Conservation (phyloP, 2,329 filamentous ascomycete species). For the Paecilomyces formosus region DNA sequence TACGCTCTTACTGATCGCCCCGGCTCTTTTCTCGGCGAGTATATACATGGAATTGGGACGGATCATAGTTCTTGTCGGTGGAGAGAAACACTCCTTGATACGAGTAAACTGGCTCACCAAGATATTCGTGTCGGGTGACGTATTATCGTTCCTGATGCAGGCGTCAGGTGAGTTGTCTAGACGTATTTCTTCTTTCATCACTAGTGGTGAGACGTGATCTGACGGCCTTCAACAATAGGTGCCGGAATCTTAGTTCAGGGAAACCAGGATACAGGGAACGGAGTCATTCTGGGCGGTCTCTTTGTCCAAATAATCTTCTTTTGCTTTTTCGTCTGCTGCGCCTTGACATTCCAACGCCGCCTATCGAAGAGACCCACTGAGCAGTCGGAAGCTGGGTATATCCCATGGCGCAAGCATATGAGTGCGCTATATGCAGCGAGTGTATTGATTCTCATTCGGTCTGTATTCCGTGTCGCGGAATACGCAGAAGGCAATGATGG, state of each 20-base stretch:
- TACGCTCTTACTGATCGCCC: slow-evolving; percentile 19
- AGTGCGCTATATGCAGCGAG: slow-evolving; percentile 16
- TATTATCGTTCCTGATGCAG: slow-evolving; percentile 26
- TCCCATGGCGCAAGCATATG: slow-evolving; percentile 30
- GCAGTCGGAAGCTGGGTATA: slow-evolving; percentile 10
- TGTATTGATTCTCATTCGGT: slow-evolving; percentile 12
- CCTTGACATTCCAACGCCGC: slow-evolving; percentile 17
- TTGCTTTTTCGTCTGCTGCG: slow-evolving; percentile 19
- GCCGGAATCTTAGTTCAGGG: slow-evolving; percentile 18
- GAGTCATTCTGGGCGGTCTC: slow-evolving; percentile 22
- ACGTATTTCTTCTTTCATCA: not conserved
- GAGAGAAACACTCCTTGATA: slow-evolving; percentile 14
- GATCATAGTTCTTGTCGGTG: slow-evolving; percentile 19
- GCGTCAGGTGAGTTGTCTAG: slow-evolving; percentile 14
- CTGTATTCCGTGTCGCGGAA: slow-evolving; percentile 15
- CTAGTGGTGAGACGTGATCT: not conserved
- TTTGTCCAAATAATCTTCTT: slow-evolving; percentile 26
- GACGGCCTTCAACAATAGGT: slow-evolving; percentile 8
- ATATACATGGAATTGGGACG: slow-evolving; percentile 24
- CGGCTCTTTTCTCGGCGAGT: slow-evolving; percentile 20
- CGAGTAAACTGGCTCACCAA: slow-evolving; percentile 17
- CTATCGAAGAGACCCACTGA: slow-evolving; percentile 22
- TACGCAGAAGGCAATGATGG: slow-evolving; percentile 13
- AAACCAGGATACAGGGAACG: slow-evolving; percentile 13
- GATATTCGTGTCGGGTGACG: slow-evolving; percentile 24